Evolutionary conservation across 1,139 yeast species (phyloP).

Genomic region (Saccharomyces uvarum): DNA sequence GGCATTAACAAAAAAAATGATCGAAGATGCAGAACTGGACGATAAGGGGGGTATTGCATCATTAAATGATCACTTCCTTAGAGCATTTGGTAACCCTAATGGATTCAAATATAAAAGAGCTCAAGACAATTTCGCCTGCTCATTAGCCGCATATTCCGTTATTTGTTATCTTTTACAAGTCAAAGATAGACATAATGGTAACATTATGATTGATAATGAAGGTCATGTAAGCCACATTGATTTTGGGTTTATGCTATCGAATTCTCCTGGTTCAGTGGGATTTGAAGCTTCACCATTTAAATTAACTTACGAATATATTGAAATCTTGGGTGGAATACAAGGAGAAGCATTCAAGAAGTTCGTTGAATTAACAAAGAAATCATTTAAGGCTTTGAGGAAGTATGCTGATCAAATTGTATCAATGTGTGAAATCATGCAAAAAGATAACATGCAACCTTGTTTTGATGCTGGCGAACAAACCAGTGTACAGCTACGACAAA

Average conservation of each 20-base stretch:
- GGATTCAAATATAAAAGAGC: conserved; percentile 56
- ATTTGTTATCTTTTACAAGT: conserved; percentile 84
- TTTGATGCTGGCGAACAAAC: conserved; percentile 83
- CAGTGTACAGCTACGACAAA: conserved; percentile 63
- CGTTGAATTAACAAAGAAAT: conserved; percentile 53
- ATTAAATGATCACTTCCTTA: conserved; percentile 65
- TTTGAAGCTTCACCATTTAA: conserved; percentile 97
- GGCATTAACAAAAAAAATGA: conserved; percentile 70
- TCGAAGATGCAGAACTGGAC: conserved; percentile 43
- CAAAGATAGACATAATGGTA: conserved; percentile 94
- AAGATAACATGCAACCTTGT: conserved; percentile 83
- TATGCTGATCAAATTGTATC: conserved; percentile 66
- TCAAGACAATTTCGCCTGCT: conserved; percentile 72
- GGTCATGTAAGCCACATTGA: conserved; percentile 95
- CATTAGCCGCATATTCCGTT: conserved; percentile 83
- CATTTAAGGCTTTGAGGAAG: conserved; percentile 64
- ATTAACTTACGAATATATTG: conserved; percentile 79
- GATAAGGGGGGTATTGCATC: conserved; percentile 66
- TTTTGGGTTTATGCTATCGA: conserved; percentile 85
- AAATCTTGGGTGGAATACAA: conserved; percentile 71
- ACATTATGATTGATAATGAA: conserved; percentile 85
- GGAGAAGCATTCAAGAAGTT: conserved; percentile 53
- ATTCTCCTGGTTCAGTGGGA: conserved; percentile 93
- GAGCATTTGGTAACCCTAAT: conserved; percentile 59
- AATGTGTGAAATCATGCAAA: conserved; percentile 88